Percentiles rank a stretch among this genome's conserved stretches.
phyloP scores from a whole-genome alignment of 805 yeast species.

The Candida lessepsii region DNA sequence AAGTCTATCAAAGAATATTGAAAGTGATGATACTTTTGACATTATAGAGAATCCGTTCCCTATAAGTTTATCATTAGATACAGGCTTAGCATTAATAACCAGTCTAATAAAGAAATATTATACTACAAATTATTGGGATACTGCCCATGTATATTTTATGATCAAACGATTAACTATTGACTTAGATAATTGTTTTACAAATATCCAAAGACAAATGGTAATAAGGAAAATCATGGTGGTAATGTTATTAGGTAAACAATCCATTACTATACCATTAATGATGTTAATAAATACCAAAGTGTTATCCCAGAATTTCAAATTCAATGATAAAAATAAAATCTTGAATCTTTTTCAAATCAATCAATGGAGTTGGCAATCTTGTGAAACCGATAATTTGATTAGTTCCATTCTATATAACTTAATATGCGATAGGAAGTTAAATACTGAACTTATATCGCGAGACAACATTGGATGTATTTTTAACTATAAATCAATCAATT shows the following conservation, averaged over 20 bases:
- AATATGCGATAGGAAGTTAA: not conserved
- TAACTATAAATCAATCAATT: not conserved
- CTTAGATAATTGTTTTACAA: constrained; percentile 8
- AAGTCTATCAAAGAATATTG: not conserved
- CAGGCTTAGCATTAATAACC: constrained; percentile 9
- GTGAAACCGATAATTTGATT: not conserved
- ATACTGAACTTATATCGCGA: too few species aligned
- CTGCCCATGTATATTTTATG: constrained; percentile 11
- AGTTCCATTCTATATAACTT: not conserved
- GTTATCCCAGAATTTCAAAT: not conserved
- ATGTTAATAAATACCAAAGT: not conserved
- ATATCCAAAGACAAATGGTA: constrained; percentile 2
- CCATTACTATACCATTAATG: not conserved
- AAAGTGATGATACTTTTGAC: not conserved
- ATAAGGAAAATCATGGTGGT: constrained; percentile 12
- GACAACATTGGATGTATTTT: too few species aligned
- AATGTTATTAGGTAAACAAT: not conserved
- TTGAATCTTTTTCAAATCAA: not conserved
- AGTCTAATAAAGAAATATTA: constrained; percentile 1
- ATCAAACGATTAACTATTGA: constrained; percentile 10
- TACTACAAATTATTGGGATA: constrained; percentile 9
- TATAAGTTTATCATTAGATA: constrained; percentile 4
- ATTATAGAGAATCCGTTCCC: not conserved
- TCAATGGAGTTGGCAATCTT: not conserved
- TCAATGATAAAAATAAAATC: not conserved